Base-by-base conservation (phyloP, 2,329 filamentous ascomycete genomes). In the Drechslera avenae region DNA sequence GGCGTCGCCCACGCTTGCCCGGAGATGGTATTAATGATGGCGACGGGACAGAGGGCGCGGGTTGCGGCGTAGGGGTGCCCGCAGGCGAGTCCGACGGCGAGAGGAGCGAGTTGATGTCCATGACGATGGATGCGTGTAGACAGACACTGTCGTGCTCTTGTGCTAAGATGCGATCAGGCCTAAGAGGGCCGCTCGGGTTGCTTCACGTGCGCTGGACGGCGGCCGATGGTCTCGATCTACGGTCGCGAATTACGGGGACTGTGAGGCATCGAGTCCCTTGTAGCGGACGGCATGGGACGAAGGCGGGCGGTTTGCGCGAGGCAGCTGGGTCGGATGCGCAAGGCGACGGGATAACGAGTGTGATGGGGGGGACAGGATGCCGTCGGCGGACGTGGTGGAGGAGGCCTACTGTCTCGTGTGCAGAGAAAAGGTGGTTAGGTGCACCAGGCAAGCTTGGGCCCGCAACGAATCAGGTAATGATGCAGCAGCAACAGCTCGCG, bases 51-150 rank as follows among this genome's bases (percentile, higher is more conserved):
- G 62, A 56, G 6, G 63, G 54, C 50, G 63, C 59, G 32, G 62
- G 56, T 31, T 68, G 65, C 32, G 67, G 69, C 39, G 70, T 65
- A 18, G 73, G 69, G 37, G 73, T 72, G 51, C 59, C 60, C 35
- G 71, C 66, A 43, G 76, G 68, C 60, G 75, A 75, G 50, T 79
- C 76, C 55, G 77, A 75, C 32, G 78, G 77, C 63, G 77, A 79
- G 43, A 80, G 63, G 43, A 80, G 69, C 39, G 75, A 76, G 62
- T 77, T 77, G 73, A 80, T 80, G 60, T 80, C 75, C 78, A 80
- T 80, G 35, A 39, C 55, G 59, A 16, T 7, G n/a, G 16, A 19
- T 26, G 34, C 32, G 9, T 39, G 47, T 34, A 35, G 30, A 34
- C 14, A 28, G 26, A 28, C 10, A 28, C 26, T 28, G 26, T 12